Percentiles rank a stretch among this genome's conserved stretches.
Evolutionary conservation across 176 grass and related monocot genomes (phyloP).

Genomic region (Aegilops tauschii): DNA sequence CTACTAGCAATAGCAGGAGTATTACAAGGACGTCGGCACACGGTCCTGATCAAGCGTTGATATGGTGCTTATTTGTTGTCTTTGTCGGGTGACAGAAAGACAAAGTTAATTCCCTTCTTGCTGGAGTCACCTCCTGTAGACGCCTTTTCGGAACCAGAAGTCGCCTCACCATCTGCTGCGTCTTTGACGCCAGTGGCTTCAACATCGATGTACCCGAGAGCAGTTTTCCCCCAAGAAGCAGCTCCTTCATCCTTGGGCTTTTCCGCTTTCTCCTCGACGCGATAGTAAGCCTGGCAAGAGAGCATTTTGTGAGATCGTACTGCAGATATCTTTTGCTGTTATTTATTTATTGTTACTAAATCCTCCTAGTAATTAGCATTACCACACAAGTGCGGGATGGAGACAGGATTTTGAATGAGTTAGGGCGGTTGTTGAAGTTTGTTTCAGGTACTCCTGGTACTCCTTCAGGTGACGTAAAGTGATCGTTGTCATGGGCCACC

Average conservation of each 20-base stretch:
- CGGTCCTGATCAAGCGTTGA: neutral
- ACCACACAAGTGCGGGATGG: slow-evolving; percentile 93
- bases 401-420: slow-evolving; percentile 93
- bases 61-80: slow-evolving; percentile 13
- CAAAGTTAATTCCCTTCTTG: slow-evolving; percentile 29
- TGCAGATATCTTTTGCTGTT: neutral
- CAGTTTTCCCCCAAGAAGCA: neutral
- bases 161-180: neutral
- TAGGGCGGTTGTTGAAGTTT: slow-evolving; percentile 95
- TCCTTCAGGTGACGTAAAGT: slow-evolving; percentile 92
- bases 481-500: slow-evolving; percentile 76
- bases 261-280: slow-evolving; percentile 48
- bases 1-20: neutral
- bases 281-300: slow-evolving; percentile 50
- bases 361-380: slow-evolving; percentile 32
- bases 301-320: slow-evolving; percentile 18
- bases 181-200: neutral
- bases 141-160: neutral
- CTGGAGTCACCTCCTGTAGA: slow-evolving; percentile 5
- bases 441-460: slow-evolving; percentile 83
- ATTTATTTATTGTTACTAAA: neutral
- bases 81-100: neutral
- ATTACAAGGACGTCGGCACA: neutral
- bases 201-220: neutral
- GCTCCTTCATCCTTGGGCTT: neutral